Evolutionary conservation across 345 rosid species (phyloP).

Genomic region (Moricandia arvensis): DNA sequence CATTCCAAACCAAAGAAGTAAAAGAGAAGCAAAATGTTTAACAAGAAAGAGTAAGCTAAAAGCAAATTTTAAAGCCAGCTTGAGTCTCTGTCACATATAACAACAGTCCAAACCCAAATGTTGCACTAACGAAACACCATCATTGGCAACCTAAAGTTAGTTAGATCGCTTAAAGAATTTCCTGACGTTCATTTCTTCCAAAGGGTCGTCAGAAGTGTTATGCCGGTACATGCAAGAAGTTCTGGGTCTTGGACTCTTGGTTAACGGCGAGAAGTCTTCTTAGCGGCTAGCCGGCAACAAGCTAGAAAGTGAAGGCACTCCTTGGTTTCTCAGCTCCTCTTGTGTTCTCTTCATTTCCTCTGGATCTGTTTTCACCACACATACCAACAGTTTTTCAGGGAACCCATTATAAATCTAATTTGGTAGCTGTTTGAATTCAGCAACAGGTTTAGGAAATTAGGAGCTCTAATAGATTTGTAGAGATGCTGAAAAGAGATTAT

Average conservation of each 20-base stretch:
- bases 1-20: not conserved
- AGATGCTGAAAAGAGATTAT: not conserved
- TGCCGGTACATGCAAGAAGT: not conserved
- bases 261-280: not conserved
- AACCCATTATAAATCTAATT: not conserved
- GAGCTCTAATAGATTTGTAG: not conserved
- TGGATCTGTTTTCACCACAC: slow-evolving; percentile 59
- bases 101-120: slow-evolving; percentile 1
- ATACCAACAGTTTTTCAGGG: slow-evolving; percentile 11
- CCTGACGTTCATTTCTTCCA: not conserved
- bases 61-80: not conserved
- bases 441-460: not conserved
- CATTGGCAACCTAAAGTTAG: slow-evolving; percentile 13
- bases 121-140: slow-evolving; percentile 16
- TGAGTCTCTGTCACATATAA: not conserved
- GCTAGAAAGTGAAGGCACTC: slow-evolving; percentile 83
- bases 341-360: slow-evolving; percentile 91
- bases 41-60: not conserved
- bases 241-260: slow-evolving; percentile 3
- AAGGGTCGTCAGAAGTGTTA: not conserved
- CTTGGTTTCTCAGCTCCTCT: slow-evolving; percentile 95
- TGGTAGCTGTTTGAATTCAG: not conserved
- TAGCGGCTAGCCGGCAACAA: slow-evolving; percentile 57
- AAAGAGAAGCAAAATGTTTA: not conserved
- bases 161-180: slow-evolving; percentile 1